A percentile compares a stretch with the other conserved stretches of the same genome.
Evolutionary conservation across 2,329 filamentous ascomycete species (phyloP).

Genomic region (Epicoccum sorghinum): DNA sequence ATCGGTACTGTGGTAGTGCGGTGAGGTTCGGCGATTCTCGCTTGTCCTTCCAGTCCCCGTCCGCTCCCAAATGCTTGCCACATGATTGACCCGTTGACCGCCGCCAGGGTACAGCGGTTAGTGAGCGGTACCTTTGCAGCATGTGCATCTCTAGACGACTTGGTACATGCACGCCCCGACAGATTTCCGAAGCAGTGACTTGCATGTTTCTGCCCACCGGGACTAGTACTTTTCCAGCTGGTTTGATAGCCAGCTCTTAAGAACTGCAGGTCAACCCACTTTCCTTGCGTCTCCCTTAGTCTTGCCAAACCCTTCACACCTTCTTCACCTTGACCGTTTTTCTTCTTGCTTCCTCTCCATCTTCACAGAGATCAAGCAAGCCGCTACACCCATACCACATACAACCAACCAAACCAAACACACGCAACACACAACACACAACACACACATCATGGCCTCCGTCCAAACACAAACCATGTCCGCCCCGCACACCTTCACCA

Average conservation of each 20-base stretch:
- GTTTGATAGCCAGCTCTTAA: slow-evolving; percentile 8
- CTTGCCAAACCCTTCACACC: slow-evolving; percentile 4
- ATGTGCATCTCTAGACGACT: slow-evolving; percentile 12
- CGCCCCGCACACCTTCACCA: slow-evolving; percentile 27
- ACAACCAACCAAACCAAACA: neutral
- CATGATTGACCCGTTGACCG: slow-evolving; percentile 8
- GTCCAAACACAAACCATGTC: slow-evolving; percentile 35
- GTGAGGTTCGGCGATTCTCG: slow-evolving; percentile 18
- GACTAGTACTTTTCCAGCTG: slow-evolving; percentile 8
- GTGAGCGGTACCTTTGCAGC: slow-evolving; percentile 1
- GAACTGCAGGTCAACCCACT: slow-evolving; percentile 9
- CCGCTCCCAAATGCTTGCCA: slow-evolving; percentile 6
- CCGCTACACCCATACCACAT: neutral
- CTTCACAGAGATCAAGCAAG: neutral
- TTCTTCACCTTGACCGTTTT: neutral
- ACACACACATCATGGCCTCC: slow-evolving; percentile 26
- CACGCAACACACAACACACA: neutral
- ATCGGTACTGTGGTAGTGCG: slow-evolving; percentile 2
- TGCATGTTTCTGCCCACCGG: slow-evolving; percentile 12
- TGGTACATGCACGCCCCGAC: slow-evolving; percentile 13
- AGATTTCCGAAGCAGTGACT: slow-evolving; percentile 16
- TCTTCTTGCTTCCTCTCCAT: neutral
- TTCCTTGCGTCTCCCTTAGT: slow-evolving; percentile 7
- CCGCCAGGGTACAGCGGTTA: slow-evolving; percentile 11
- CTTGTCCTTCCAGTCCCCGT: slow-evolving; percentile 11